Evolutionary conservation across 345 rosid species (phyloP), one percentile per base, ranked within the genome.

Genomic region (Trapa incisa): DNA sequence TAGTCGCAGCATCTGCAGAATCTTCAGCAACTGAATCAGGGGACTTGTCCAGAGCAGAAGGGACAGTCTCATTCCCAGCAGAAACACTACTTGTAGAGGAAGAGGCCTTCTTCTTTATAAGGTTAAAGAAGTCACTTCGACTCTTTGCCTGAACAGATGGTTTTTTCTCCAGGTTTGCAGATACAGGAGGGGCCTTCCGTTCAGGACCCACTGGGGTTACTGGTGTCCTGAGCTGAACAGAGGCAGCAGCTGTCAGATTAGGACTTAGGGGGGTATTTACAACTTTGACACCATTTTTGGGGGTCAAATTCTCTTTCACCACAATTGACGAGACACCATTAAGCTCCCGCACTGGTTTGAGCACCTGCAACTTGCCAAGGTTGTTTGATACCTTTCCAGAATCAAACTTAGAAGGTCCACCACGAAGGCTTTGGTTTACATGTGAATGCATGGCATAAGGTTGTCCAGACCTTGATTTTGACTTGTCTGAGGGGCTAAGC

Each of bases 41-140:
- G 67, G 52, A 7, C 69, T 72, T 83, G 57, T 77, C 83, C 4
- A 60, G 61, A 42, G 36, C 64, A 73, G 83, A 36, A 35, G 83
- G 66, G 48, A 50, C 65, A 60, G 72, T 48, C 66, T 72, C 65
- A 38, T 71, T 16, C 62, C 75, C 68, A 47, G 62, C 65, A 50
- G 81, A 17, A 52, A 72, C 48, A 17, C 72, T 41, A 53, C 62
- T 75, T 5, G 61, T 33, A 43, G 84, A 75, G 64, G 85, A 71
- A 43, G 84, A 73, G 56, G 85, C 72, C 76, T 81, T 84, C 79
- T 78, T 76, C 79, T 84, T 84, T 62, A 84, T 38, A 41, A 69
- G 79, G 62, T 81, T 84, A 69, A 84, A 84, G 76, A 84, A 84
- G 69, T 84, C 85, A 69, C 75, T 81, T 71, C 87, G 74, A 66